Base-by-base conservation (phyloP, 139 green algal genomes). In the Diplosphaera chodatii region DNA sequence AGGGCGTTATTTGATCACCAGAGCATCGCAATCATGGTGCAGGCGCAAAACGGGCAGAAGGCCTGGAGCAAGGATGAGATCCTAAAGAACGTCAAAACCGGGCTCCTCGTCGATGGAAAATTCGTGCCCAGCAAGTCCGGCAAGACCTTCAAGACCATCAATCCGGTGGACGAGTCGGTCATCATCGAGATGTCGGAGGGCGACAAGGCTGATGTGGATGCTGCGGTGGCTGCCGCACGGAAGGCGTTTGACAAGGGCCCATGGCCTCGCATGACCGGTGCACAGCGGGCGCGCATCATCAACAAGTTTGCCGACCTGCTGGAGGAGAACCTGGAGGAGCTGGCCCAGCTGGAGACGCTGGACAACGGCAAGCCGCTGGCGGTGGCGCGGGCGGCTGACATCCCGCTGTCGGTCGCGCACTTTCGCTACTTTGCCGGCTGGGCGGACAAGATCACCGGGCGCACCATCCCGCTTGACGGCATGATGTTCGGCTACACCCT, bases 401-500 rank as follows among this genome's bases (percentile, higher is more conserved):
- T 89, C 37, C 84, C 84, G 0, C 65, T 83, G 4, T 70, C 79
- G 3, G 62, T 69, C 29, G 48, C 48, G 48, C 48, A 59, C 48
- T 59, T 59, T 18, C 48, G 48, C 10, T 92, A 87, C 77, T 91
- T 76, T 78, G 81, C 79, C 0, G 83, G 87, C n/a, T 87, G 65
- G 78, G 83, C 83, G 27, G 87, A 92, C 78, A 92, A 92, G 78
- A 89, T 92, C 40, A 66, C 83, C 30, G 86, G 86, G 63, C 82
- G 86, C 70, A 87, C 80, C 64, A 85, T 92, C 31, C 82, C 85
- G 0, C 55, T 68, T 8, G 76, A 85, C 41, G 80, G 77, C 22
- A 63, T 65, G 23, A 72, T 78, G 48, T 69, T 74, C 30, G 75
- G 73, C 33, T 83, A 81, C 59, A 84, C 77, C 0, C 74, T 86